A percentile compares a stretch with the other conserved stretches of the same genome.
Conservation (phyloP, 2,329 filamentous ascomycete species). For the Neurospora sp. region DNA sequence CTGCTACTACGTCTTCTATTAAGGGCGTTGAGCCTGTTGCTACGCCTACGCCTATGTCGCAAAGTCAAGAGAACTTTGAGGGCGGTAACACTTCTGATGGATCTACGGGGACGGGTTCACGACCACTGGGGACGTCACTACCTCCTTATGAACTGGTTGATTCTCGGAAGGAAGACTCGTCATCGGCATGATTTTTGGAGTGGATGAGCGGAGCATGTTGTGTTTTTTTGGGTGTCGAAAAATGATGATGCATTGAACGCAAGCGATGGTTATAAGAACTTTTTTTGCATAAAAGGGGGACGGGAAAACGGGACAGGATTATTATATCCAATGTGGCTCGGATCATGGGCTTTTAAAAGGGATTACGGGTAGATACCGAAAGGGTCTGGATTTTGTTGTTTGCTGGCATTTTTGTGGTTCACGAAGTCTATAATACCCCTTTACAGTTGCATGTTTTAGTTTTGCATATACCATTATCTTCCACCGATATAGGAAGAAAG, state of each 20-base stretch:
- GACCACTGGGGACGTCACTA: background rate
- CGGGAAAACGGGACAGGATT: background rate
- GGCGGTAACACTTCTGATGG: background rate
- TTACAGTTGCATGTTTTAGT: background rate
- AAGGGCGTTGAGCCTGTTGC: background rate
- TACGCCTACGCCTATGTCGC: background rate
- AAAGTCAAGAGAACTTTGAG: background rate
- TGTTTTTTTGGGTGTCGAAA: background rate
- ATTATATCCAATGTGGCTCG: background rate
- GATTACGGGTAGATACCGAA: background rate
- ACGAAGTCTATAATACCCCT: background rate
- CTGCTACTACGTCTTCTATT: background rate
- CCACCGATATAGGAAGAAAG: background rate
- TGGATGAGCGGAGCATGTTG: background rate
- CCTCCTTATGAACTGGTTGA: background rate
- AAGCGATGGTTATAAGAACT: background rate
- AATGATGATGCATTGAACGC: background rate
- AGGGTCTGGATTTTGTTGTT: background rate
- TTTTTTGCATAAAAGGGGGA: background rate
- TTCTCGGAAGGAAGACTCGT: background rate
- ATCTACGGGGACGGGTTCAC: background rate
- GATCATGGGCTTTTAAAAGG: background rate
- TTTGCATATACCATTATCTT: background rate
- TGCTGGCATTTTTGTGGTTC: background rate
- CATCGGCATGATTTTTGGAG: background rate